phyloP scores from a whole-genome alignment of 257 asterid genomes.

The Dorcoceras hygrometricum region DNA sequence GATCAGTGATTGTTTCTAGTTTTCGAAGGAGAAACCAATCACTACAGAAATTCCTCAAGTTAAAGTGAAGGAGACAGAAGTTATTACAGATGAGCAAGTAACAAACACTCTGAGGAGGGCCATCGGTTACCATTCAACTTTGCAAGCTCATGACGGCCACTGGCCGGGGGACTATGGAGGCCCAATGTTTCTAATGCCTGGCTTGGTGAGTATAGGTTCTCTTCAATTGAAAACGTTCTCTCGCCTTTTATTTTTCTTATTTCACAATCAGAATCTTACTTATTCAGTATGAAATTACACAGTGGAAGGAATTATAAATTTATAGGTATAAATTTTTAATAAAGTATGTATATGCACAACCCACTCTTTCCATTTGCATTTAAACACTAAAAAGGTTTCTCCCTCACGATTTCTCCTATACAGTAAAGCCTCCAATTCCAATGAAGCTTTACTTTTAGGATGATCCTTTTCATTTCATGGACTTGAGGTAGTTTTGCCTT shows the following conservation, averaged over 20 bases:
- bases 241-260: constrained; percentile 2
- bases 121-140: constrained; percentile 67
- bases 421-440: not conserved
- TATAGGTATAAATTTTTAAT: constrained; percentile 6
- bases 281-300: not conserved
- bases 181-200: constrained; percentile 97
- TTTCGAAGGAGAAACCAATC: constrained; percentile 73
- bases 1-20: constrained; percentile 35
- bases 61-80: constrained; percentile 61
- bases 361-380: constrained; percentile 1
- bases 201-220: constrained; percentile 59
- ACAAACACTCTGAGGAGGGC: constrained; percentile 75
- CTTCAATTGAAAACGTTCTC: not conserved
- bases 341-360: not conserved
- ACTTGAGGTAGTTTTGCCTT: constrained; percentile 6
- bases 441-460: not conserved
- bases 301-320: not conserved
- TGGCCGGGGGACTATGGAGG: constrained; percentile 99
- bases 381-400: not conserved
- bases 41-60: constrained; percentile 54
- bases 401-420: not conserved
- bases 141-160: constrained; percentile 89
- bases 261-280: constrained; percentile 9
- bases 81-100: constrained; percentile 76
- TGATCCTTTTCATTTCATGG: not conserved